A percentile compares a stretch with the other conserved stretches of the same genome.
phyloP scores from a whole-genome alignment of 1,284 basidiomycete genomes.

The Boletus mariae region DNA sequence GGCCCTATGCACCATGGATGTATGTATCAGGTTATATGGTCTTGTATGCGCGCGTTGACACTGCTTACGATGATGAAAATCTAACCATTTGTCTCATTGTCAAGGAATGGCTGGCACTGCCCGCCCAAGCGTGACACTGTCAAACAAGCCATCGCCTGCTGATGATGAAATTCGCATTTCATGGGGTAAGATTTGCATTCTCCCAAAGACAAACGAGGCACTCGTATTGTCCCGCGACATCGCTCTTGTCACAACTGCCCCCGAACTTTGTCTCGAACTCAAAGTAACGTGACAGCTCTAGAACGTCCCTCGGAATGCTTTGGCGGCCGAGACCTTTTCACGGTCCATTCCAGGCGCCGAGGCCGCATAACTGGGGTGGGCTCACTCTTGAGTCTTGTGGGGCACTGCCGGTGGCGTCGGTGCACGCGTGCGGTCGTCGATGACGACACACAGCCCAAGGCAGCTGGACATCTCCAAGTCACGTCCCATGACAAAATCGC shows the following conservation, averaged over 20 bases:
- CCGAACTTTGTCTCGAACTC: not conserved
- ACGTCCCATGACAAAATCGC: not conserved
- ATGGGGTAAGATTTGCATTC: slow-evolving; percentile 1
- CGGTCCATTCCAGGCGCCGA: not conserved
- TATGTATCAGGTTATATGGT: not conserved
- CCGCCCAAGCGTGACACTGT: not conserved
- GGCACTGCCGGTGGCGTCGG: not conserved
- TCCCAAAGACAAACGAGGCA: not conserved
- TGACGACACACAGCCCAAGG: not conserved
- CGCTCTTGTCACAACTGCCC: not conserved
- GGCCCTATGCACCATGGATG: not conserved
- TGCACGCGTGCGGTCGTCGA: not conserved
- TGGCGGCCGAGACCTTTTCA: not conserved
- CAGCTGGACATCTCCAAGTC: not conserved
- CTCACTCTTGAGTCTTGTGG: too few species aligned
- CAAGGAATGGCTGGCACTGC: not conserved
- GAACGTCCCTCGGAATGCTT: not conserved
- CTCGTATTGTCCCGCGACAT: not conserved
- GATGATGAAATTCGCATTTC: slow-evolving; percentile 5
- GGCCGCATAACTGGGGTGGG: not conserved
- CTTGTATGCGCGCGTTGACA: not conserved
- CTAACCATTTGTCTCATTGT: not conserved
- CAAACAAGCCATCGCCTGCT: not conserved
- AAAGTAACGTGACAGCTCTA: not conserved
- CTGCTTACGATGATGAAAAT: not conserved